A percentile compares a stretch with the other conserved stretches of the same genome.
These are phyloP conservation scores for Naganishia sp. DNA, from an alignment of 1,284 basidiomycete species.

Conservation along the genomic window DNA sequence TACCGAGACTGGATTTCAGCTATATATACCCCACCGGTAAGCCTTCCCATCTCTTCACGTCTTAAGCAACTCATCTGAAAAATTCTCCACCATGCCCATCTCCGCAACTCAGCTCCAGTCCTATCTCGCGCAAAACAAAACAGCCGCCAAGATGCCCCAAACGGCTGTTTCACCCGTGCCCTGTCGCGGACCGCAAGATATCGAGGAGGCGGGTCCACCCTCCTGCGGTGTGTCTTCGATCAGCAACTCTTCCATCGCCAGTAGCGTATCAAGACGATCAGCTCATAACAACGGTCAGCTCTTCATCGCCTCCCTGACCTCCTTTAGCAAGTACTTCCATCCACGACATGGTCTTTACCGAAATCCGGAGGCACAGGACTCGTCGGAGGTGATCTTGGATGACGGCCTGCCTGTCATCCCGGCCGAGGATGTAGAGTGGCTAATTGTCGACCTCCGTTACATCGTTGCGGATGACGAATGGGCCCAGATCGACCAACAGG, in stretches of 20 bases:
- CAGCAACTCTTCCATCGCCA: background rate
- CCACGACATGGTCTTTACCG: conserved; percentile 16
- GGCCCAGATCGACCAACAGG: conserved; percentile 5
- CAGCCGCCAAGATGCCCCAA: conserved; percentile 15
- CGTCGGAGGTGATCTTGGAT: background rate
- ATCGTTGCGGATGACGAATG: conserved; percentile 24
- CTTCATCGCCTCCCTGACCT: conserved; percentile 8
- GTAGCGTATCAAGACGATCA: background rate
- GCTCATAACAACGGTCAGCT: conserved; percentile 8
- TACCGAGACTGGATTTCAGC: too few relatives aligned
- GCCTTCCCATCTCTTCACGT: conserved; percentile 1
- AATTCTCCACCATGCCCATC: conserved; percentile 5
- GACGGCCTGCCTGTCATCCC: conserved; percentile 16
- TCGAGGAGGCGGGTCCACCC: background rate
- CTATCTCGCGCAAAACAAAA: background rate
- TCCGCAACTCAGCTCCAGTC: conserved; percentile 1
- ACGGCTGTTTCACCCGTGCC: background rate
- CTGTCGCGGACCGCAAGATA: background rate
- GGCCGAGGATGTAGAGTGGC: conserved; percentile 29
- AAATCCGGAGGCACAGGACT: too few relatives aligned
- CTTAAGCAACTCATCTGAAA: background rate
- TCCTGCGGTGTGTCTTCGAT: background rate
- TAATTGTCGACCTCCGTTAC: conserved; percentile 23
- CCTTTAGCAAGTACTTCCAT: conserved; percentile 26
- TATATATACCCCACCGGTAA: background rate